Evolutionary conservation across 1,284 basidiomycete species (phyloP).

Genomic region (Ceratobasidium theobromae): DNA sequence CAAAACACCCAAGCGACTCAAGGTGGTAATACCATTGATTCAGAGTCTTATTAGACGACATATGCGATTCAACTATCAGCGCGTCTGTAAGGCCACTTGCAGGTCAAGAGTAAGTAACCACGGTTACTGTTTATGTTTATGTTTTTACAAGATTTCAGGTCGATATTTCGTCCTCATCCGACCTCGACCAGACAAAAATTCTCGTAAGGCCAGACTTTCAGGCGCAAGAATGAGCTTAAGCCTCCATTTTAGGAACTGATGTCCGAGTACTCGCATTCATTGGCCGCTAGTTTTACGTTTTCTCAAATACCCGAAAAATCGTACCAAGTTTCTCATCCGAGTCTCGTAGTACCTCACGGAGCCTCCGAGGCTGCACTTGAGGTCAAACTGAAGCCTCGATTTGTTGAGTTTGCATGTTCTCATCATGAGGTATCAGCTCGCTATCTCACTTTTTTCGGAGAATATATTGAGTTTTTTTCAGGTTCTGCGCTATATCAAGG

Average conservation of each 20-base stretch:
- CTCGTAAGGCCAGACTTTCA: neutral
- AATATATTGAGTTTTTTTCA: neutral
- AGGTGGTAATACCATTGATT: constrained; percentile 54
- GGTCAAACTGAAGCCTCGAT: constrained; percentile 66
- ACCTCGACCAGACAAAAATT: constrained; percentile 15
- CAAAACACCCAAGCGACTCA: constrained; percentile 75
- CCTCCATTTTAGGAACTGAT: constrained; percentile 59
- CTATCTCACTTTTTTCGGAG: neutral
- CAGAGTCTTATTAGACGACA: constrained; percentile 69
- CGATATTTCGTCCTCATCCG: constrained; percentile 11
- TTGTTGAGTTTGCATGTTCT: constrained; percentile 72
- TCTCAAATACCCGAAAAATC: constrained; percentile 28
- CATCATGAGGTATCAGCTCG: constrained; percentile 55
- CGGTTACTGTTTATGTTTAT: constrained; percentile 53
- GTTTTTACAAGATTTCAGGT: neutral
- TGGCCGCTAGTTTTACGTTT: constrained; percentile 49
- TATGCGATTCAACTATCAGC: constrained; percentile 67
- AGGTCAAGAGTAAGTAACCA: constrained; percentile 63
- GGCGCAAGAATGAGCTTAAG: neutral
- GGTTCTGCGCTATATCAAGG: constrained; percentile 58
- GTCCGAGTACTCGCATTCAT: constrained; percentile 60
- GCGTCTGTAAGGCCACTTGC: constrained; percentile 65
- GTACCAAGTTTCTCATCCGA: constrained; percentile 39
- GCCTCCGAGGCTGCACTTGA: constrained; percentile 52
- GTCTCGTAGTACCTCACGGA: constrained; percentile 42